Conservation (phyloP, 2,329 filamentous ascomycete species). For the Trichoderma semiorbis region DNA sequence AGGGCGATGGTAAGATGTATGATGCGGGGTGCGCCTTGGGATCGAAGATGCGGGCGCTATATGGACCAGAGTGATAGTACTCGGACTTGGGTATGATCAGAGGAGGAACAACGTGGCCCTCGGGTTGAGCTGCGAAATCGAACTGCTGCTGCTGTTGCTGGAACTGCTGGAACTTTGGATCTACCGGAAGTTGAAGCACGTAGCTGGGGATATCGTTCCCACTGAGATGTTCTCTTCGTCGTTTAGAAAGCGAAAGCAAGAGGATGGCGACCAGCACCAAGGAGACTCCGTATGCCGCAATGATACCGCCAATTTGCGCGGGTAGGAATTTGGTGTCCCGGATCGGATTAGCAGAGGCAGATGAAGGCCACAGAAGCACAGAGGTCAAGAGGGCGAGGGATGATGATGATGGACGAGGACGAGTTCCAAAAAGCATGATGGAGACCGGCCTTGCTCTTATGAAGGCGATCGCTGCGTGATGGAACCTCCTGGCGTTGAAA, state of each 20-base stretch:
- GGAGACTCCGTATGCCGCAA: slow-evolving; percentile 77
- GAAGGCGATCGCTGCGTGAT: slow-evolving; percentile 33
- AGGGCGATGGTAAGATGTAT: slow-evolving; percentile 47
- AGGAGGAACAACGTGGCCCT: slow-evolving; percentile 49
- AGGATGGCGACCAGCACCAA: slow-evolving; percentile 69
- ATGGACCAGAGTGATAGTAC: slow-evolving; percentile 24
- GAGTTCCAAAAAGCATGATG: slow-evolving; percentile 41
- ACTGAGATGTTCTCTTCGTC: slow-evolving; percentile 49
- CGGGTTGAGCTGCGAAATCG: slow-evolving; percentile 20
- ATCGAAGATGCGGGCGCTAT: slow-evolving; percentile 3
- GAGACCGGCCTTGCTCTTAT: slow-evolving; percentile 30
- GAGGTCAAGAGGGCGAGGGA: slow-evolving; percentile 28
- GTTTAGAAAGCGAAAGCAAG: slow-evolving; percentile 59
- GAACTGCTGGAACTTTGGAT: slow-evolving; percentile 5
- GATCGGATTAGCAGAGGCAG: slow-evolving; percentile 28
- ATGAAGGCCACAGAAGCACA: slow-evolving; percentile 26
- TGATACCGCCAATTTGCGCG: slow-evolving; percentile 76
- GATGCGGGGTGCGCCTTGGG: slow-evolving; percentile 28
- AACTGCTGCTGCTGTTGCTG: neutral
- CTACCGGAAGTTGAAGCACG: slow-evolving; percentile 22
- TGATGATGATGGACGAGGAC: slow-evolving; percentile 25
- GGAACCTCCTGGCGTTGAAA: slow-evolving; percentile 43
- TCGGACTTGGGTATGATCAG: slow-evolving; percentile 42
- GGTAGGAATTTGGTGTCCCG: slow-evolving; percentile 54
- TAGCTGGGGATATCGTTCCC: slow-evolving; percentile 51